A percentile compares a stretch with the other conserved stretches of the same genome.
These are phyloP conservation scores for Monascus ruber DNA, from an alignment of 2,329 filamentous ascomycete genomes.

Conservation along the genomic window DNA sequence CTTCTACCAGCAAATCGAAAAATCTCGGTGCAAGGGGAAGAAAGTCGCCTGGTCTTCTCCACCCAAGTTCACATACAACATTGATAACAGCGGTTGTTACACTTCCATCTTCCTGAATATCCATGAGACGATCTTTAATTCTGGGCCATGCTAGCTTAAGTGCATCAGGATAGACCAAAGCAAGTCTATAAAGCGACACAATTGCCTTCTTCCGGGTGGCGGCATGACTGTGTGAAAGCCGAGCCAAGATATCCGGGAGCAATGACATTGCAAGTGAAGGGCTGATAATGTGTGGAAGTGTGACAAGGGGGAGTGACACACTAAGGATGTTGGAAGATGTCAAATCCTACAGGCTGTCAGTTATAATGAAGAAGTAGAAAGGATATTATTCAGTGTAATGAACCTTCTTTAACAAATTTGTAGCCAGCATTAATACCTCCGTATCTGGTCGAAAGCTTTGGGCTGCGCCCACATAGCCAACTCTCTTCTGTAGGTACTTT, in stretches of 20 bases:
- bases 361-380: not conserved
- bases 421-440: constrained; percentile 93
- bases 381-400: constrained; percentile 1
- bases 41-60: constrained; percentile 88
- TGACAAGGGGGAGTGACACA: constrained; percentile 74
- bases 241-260: constrained; percentile 72
- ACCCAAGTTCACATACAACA: constrained; percentile 90
- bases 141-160: constrained; percentile 90
- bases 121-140: constrained; percentile 87
- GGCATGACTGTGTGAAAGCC: constrained; percentile 74
- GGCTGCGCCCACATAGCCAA: constrained; percentile 87
- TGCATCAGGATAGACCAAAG: constrained; percentile 92
- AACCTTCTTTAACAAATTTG: constrained; percentile 91
- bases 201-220: constrained; percentile 91
- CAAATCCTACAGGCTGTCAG: constrained; percentile 24
- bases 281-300: constrained; percentile 90
- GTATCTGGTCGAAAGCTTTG: constrained; percentile 94
- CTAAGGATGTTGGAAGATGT: constrained; percentile 63
- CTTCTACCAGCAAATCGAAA: constrained; percentile 83
- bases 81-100: constrained; percentile 95
- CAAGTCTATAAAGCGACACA: constrained; percentile 84
- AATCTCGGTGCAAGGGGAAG: constrained; percentile 79
- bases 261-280: constrained; percentile 84
- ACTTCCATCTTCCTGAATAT: constrained; percentile 78
- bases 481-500: constrained; percentile 89